These are phyloP conservation scores for Thoreauomyces humboldtii DNA, from an alignment of 192 early-diverging fungal species.

Conservation along the genomic window DNA sequence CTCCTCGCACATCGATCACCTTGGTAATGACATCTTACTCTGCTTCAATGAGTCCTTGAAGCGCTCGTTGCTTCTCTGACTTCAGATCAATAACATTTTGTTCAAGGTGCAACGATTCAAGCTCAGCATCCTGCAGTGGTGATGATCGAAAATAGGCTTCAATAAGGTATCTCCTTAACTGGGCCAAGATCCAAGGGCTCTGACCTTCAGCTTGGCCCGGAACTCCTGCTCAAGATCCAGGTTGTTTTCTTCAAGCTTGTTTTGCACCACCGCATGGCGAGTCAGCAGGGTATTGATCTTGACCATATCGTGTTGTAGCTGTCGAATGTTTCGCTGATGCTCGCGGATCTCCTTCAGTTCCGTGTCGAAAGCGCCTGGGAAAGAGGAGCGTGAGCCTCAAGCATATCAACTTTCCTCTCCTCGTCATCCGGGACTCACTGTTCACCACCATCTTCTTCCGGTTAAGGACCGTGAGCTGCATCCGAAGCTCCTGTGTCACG, in stretches of 20 bases:
- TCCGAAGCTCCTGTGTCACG: slow-evolving; percentile 50
- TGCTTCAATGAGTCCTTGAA: slow-evolving; percentile 54
- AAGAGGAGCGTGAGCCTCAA: background rate
- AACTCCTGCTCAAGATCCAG: slow-evolving; percentile 60
- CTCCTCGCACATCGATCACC: background rate
- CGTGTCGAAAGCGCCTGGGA: slow-evolving; percentile 49
- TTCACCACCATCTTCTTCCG: slow-evolving; percentile 63
- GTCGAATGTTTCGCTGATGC: slow-evolving; percentile 53
- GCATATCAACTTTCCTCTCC: background rate
- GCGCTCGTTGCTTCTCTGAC: slow-evolving; percentile 51
- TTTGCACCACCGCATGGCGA: slow-evolving; percentile 46
- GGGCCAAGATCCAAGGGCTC: background rate
- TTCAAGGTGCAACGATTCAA: slow-evolving; percentile 53
- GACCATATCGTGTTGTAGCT: slow-evolving; percentile 59
- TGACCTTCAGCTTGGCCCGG: slow-evolving; percentile 49
- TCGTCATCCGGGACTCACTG: slow-evolving; percentile 34
- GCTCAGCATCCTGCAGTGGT: slow-evolving; percentile 42
- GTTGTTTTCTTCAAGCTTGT: slow-evolving; percentile 55
- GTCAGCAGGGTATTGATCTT: slow-evolving; percentile 61
- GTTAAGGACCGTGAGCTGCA: slow-evolving; percentile 52
- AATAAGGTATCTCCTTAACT: background rate
- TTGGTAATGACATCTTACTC: slow-evolving; percentile 39
- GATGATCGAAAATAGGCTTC: background rate
- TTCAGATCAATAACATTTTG: slow-evolving; percentile 45
- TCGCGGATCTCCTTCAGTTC: slow-evolving; percentile 55